phyloP scores from a whole-genome alignment of 805 yeast genomes.

The Metschnikowia lochheadii region DNA sequence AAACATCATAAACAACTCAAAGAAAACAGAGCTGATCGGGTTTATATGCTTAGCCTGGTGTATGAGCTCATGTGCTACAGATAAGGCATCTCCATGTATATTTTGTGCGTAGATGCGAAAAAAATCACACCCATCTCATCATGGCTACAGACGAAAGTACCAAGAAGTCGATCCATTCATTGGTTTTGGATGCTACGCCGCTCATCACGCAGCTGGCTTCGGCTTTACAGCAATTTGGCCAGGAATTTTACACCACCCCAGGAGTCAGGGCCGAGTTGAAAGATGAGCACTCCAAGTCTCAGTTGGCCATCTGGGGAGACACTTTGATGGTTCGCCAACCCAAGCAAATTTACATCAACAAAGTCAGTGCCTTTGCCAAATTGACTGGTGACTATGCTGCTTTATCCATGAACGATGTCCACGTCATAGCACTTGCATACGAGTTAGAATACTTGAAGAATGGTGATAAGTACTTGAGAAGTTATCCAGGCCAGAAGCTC shows the following conservation, averaged over 20 bases:
- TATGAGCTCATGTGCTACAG: not conserved
- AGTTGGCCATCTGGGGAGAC: constrained; percentile 78
- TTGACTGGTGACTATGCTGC: constrained; percentile 90
- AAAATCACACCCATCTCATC: not conserved
- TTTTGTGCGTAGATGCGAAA: constrained; percentile 5
- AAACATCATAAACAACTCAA: too few relatives aligned
- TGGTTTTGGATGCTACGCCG: constrained; percentile 84
- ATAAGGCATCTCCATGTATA: constrained; percentile 1
- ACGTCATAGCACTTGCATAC: constrained; percentile 85
- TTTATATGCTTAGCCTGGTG: too few relatives aligned
- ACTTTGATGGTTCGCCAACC: constrained; percentile 74
- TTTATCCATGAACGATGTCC: constrained; percentile 85
- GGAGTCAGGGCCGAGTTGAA: constrained; percentile 83
- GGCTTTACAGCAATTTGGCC: constrained; percentile 65
- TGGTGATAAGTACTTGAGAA: constrained; percentile 70
- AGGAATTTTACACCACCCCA: constrained; percentile 80
- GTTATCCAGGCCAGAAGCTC: constrained; percentile 61
- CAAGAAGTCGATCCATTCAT: constrained; percentile 11
- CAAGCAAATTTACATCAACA: constrained; percentile 52
- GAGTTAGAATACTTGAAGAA: constrained; percentile 76
- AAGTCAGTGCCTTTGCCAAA: constrained; percentile 72
- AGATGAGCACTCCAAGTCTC: constrained; percentile 80
- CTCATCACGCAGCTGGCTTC: constrained; percentile 80
- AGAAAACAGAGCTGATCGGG: too few relatives aligned
- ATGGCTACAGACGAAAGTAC: not conserved